phyloP scores from a whole-genome alignment of 495 filamentous ascomycete species.

The Lophiostoma macrostomum region DNA sequence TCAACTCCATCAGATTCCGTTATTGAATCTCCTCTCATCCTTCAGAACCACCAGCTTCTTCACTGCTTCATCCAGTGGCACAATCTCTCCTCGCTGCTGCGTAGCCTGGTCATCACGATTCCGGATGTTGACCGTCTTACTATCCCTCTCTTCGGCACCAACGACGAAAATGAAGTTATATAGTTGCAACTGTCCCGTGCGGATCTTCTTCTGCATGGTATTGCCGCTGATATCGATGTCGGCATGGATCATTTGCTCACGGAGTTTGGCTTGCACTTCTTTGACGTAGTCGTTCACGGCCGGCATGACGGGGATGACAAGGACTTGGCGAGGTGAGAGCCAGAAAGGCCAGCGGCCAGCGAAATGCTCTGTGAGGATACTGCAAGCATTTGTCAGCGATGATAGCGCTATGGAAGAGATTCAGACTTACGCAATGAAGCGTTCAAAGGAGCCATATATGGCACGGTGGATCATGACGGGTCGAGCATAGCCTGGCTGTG shows the following conservation, averaged over 20 bases:
- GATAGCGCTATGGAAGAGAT: too few relatives aligned
- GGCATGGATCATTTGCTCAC: slow-evolving; percentile 63
- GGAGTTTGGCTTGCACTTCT: slow-evolving; percentile 68
- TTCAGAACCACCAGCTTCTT: slow-evolving; percentile 67
- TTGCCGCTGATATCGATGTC: slow-evolving; percentile 88
- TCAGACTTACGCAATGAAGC: slow-evolving; percentile 60
- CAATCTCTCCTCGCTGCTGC: slow-evolving; percentile 69
- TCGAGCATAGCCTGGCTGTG: slow-evolving; percentile 67
- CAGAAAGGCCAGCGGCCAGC: slow-evolving; percentile 98
- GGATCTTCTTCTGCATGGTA: slow-evolving; percentile 95
- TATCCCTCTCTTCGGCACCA: slow-evolving; percentile 42
- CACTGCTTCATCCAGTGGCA: slow-evolving; percentile 74
- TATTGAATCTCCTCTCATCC: slow-evolving; percentile 43
- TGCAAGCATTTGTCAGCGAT: slow-evolving; percentile 35
- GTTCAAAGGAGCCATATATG: slow-evolving; percentile 89
- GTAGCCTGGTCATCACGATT: slow-evolving; percentile 83
- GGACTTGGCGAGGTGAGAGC: slow-evolving; percentile 87
- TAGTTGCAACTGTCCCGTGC: slow-evolving; percentile 77
- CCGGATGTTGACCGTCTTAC: slow-evolving; percentile 84
- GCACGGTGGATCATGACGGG: slow-evolving; percentile 98
- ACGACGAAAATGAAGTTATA: slow-evolving; percentile 86
- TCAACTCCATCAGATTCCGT: slow-evolving; percentile 20
- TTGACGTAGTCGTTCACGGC: slow-evolving; percentile 78
- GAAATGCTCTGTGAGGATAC: slow-evolving; percentile 91
- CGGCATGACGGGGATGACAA: slow-evolving; percentile 89